Evolutionary conservation across 2,329 filamentous ascomycete species (phyloP).

Genomic region (Talaromyces sp.): DNA sequence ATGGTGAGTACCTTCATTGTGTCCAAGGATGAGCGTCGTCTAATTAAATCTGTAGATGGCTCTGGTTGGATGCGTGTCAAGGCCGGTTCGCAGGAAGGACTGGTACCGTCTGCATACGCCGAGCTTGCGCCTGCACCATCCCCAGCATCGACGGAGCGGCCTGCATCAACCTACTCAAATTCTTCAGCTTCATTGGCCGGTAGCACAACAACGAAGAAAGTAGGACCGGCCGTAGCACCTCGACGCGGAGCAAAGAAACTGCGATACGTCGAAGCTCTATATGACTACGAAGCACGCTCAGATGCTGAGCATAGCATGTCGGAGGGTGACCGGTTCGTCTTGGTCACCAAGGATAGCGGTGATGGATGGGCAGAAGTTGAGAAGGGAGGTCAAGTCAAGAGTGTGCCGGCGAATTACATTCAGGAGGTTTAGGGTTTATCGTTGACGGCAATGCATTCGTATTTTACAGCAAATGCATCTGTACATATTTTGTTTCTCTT

Average conservation of each 20-base stretch:
- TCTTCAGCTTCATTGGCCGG: slow-evolving; percentile 66
- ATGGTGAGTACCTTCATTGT: slow-evolving; percentile 62
- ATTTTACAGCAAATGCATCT: background rate
- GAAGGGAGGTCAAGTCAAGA: slow-evolving; percentile 78
- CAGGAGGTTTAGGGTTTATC: slow-evolving; percentile 58
- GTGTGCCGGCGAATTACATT: slow-evolving; percentile 92
- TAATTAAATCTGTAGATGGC: slow-evolving; percentile 60
- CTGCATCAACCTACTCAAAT: slow-evolving; percentile 73
- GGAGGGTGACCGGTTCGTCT: slow-evolving; percentile 87
- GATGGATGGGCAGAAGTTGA: slow-evolving; percentile 98
- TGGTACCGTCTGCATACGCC: slow-evolving; percentile 84
- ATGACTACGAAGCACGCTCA: slow-evolving; percentile 83
- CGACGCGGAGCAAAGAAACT: slow-evolving; percentile 89
- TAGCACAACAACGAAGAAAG: slow-evolving; percentile 66
- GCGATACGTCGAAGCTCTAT: slow-evolving; percentile 87
- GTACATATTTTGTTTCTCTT: slow-evolving; percentile 15
- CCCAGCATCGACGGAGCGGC: slow-evolving; percentile 50
- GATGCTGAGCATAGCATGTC: slow-evolving; percentile 85
- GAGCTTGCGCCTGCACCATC: slow-evolving; percentile 58
- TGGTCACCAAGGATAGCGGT: slow-evolving; percentile 81
- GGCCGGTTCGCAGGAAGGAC: slow-evolving; percentile 67
- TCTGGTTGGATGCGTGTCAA: slow-evolving; percentile 88
- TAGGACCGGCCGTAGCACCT: slow-evolving; percentile 87
- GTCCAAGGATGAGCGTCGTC: background rate
- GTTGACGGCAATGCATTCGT: background rate